These are phyloP conservation scores for Stagonosporopsis rhizophila DNA, from an alignment of 2,329 filamentous ascomycete species.

Conservation along the genomic window DNA sequence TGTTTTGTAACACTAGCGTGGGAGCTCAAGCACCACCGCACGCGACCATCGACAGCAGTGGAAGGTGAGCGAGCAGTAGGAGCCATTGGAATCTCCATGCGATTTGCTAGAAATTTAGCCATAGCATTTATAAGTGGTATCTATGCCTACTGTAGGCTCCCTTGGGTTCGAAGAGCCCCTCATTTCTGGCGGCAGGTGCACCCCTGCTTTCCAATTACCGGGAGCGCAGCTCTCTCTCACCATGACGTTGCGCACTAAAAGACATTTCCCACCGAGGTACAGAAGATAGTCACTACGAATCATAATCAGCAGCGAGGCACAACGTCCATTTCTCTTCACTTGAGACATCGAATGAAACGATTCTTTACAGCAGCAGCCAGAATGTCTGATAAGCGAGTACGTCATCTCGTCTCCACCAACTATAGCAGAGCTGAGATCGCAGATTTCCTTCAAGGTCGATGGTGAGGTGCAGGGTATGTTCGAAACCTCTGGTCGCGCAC, in stretches of 20 bases:
- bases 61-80: not conserved
- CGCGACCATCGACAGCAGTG: slow-evolving; percentile 8
- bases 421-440: slow-evolving; percentile 27
- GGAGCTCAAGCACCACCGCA: slow-evolving; percentile 14
- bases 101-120: not conserved
- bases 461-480: slow-evolving; percentile 55
- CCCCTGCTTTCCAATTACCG: slow-evolving; percentile 15
- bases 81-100: not conserved
- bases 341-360: slow-evolving; percentile 26
- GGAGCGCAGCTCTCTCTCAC: slow-evolving; percentile 1
- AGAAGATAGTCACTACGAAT: not conserved
- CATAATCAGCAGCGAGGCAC: not conserved
- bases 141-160: slow-evolving; percentile 2
- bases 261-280: not conserved
- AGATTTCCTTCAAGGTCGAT: slow-evolving; percentile 58
- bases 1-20: slow-evolving; percentile 28
- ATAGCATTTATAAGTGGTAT: not conserved
- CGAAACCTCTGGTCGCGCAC: not conserved
- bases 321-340: not conserved
- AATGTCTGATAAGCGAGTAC: slow-evolving; percentile 47
- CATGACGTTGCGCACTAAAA: slow-evolving; percentile 23
- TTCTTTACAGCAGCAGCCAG: slow-evolving; percentile 38
- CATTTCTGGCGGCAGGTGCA: slow-evolving; percentile 4
- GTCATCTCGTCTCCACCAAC: slow-evolving; percentile 19
- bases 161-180: slow-evolving; percentile 4